phyloP scores from a whole-genome alignment of 192 early-diverging fungal species.

The Backusella psychrophila region DNA sequence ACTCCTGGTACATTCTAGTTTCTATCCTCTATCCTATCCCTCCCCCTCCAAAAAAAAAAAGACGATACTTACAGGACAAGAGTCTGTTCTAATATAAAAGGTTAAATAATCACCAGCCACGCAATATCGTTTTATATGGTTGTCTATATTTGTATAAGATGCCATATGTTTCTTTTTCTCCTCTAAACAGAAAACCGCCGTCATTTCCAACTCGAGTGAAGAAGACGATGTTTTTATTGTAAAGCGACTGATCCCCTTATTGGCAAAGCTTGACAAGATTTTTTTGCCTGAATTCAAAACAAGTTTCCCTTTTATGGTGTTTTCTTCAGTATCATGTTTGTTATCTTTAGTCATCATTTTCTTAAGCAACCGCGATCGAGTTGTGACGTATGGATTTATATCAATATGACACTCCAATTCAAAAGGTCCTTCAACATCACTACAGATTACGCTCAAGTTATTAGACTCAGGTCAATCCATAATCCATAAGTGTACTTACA shows the following conservation, averaged over 20 bases:
- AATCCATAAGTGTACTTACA: constrained; percentile 3
- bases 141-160: not conserved
- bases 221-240: not conserved
- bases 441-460: not conserved
- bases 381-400: not conserved
- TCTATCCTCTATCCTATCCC: not conserved
- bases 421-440: constrained; percentile 5
- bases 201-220: not conserved
- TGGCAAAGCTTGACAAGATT: not conserved
- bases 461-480: not conserved
- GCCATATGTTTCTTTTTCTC: not conserved
- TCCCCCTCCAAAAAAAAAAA: not conserved
- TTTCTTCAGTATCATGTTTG: not conserved
- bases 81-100: not conserved
- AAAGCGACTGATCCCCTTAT: constrained; percentile 12
- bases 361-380: not conserved
- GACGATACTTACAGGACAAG: not conserved
- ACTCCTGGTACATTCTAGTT: not conserved
- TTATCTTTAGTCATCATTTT: constrained; percentile 1
- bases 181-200: constrained; percentile 5
- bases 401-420: not conserved
- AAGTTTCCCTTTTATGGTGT: not conserved
- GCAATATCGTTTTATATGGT: not conserved
- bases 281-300: constrained; percentile 6
- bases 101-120: constrained; percentile 11